These are phyloP conservation scores for Gymnopus androsaceus DNA, from an alignment of 1,284 basidiomycete genomes.

Conservation along the genomic window DNA sequence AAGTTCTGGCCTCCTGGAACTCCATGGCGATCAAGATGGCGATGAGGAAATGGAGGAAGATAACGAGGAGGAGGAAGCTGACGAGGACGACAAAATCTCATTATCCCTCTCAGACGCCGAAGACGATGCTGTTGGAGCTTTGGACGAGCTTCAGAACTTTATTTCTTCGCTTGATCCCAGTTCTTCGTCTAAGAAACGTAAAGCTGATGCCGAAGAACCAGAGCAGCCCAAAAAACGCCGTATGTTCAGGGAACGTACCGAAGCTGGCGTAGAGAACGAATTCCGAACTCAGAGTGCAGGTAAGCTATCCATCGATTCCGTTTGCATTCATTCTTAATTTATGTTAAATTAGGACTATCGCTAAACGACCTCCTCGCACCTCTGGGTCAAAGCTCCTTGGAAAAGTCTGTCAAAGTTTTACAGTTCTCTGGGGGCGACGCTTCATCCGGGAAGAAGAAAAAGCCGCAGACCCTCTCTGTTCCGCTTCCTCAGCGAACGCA, in stretches of 20 bases:
- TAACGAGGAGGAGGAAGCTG: constrained; percentile 48
- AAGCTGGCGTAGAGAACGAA: constrained; percentile 76
- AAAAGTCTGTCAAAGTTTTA: constrained; percentile 67
- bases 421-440: constrained; percentile 27
- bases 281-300: constrained; percentile 59
- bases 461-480: constrained; percentile 72
- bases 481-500: constrained; percentile 87
- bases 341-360: constrained; percentile 8
- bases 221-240: constrained; percentile 54
- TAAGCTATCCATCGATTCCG: constrained; percentile 27
- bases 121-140: constrained; percentile 55
- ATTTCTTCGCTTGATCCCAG: constrained; percentile 72
- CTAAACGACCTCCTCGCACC: constrained; percentile 67
- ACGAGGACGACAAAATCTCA: constrained; percentile 44
- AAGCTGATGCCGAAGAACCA: constrained; percentile 46
- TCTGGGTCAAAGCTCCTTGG: constrained; percentile 60
- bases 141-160: constrained; percentile 71
- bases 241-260: constrained; percentile 69
- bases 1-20: constrained; percentile 38
- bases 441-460: constrained; percentile 38
- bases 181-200: constrained; percentile 66
- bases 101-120: constrained; percentile 61
- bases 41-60: constrained; percentile 53
- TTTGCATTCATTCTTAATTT: constrained; percentile 2
- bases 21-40: constrained; percentile 20